Evolutionary conservation across 192 early-diverging fungal genomes (phyloP).

Genomic region (Thamnidium elegans): DNA sequence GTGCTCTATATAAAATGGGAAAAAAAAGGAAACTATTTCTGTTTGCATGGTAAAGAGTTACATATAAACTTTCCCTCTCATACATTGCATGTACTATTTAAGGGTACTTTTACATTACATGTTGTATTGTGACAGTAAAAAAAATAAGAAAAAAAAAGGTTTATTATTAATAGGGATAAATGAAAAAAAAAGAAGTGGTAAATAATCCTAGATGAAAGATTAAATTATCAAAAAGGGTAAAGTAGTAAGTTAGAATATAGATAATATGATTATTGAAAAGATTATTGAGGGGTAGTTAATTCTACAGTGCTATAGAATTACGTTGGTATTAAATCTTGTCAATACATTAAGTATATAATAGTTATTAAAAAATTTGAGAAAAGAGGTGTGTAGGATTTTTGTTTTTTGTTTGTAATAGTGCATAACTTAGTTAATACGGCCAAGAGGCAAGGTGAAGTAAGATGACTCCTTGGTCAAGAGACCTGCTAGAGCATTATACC

Average conservation of each 20-base stretch:
- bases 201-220: background rate
- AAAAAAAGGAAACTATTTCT: too few relatives aligned
- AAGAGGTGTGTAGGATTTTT: background rate
- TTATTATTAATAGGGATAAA: background rate
- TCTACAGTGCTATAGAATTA: too few relatives aligned
- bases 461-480: conserved; percentile 54
- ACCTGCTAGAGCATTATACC: conserved; percentile 69
- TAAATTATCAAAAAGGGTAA: background rate
- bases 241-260: background rate
- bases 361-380: background rate
- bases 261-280: background rate
- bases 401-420: background rate
- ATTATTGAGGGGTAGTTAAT: too few relatives aligned
- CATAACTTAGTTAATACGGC: conserved; percentile 22
- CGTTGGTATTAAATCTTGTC: too few relatives aligned
- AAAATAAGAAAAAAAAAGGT: background rate
- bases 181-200: background rate
- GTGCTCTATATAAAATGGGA: too few relatives aligned
- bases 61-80: background rate
- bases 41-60: too few relatives aligned
- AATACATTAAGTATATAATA: conserved; percentile 1
- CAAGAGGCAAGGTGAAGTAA: conserved; percentile 52
- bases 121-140: background rate
- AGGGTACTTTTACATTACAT: background rate
- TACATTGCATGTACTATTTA: background rate